These are phyloP conservation scores for Scedosporium dehoogii DNA, from an alignment of 2,329 filamentous ascomycete genomes.

Conservation along the genomic window DNA sequence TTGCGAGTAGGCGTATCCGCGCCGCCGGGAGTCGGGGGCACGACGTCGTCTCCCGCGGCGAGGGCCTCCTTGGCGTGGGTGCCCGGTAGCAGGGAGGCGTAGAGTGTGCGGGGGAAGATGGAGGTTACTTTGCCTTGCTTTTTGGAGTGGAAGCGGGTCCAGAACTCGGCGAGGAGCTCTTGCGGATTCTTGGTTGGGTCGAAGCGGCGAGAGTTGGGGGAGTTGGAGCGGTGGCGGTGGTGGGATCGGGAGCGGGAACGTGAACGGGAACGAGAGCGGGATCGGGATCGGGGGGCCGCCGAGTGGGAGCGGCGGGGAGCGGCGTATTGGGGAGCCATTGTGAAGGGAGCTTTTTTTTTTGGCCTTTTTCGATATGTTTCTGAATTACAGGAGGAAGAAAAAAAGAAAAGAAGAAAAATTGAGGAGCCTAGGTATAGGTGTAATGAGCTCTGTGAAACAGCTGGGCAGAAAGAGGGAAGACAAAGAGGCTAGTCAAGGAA, in stretches of 20 bases:
- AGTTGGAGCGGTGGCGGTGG: neutral
- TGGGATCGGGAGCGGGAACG: neutral
- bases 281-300: neutral
- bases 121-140: constrained; percentile 32
- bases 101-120: constrained; percentile 31
- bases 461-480: too few relatives aligned
- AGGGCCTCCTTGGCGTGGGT: constrained; percentile 16
- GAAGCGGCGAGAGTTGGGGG: neutral
- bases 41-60: constrained; percentile 13
- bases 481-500: too few relatives aligned
- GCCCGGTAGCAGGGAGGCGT: constrained; percentile 21
- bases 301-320: neutral
- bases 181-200: constrained; percentile 20
- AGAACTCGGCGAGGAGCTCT: constrained; percentile 29
- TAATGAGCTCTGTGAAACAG: neutral
- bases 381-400: neutral
- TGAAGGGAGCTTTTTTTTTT: neutral
- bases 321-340: neutral
- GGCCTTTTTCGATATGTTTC: neutral
- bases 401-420: neutral
- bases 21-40: constrained; percentile 4
- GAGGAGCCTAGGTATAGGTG: neutral
- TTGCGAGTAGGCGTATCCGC: constrained; percentile 18
- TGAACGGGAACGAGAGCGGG: constrained; percentile 1
- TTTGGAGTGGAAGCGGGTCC: constrained; percentile 30